phyloP scores from a whole-genome alignment of 305 asterid genomes.

The Solanum chacoense region DNA sequence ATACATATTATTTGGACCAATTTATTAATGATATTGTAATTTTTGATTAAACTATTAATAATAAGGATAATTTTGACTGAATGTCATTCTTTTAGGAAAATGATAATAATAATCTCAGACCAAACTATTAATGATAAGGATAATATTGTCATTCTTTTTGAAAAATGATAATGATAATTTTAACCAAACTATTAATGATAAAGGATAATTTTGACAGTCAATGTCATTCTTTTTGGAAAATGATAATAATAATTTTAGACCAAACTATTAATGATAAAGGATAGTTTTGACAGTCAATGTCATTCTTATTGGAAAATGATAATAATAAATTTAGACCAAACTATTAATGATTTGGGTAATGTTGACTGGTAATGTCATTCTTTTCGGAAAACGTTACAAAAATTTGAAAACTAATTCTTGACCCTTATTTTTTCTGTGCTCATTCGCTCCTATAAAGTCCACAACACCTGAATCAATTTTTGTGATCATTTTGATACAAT shows the following conservation, averaged over 20 bases:
- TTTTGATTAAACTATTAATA: too few species aligned
- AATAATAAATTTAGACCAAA: too few species aligned
- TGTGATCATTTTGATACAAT: not conserved
- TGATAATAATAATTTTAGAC: too few species aligned
- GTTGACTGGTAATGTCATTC: not conserved
- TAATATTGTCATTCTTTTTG: not conserved
- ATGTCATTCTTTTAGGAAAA: too few species aligned
- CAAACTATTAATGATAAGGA: not conserved
- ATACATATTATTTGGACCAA: not conserved
- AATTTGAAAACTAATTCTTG: not conserved
- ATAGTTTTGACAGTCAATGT: too few species aligned
- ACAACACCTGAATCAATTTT: not conserved
- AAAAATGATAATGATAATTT: too few species aligned
- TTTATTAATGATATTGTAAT: too few species aligned
- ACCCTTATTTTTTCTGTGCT: not conserved
- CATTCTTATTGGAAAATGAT: not conserved
- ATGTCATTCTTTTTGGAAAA: not conserved
- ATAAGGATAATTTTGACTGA: too few species aligned
- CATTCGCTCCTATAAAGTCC: not conserved
- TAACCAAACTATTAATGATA: too few species aligned
- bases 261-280: not conserved
- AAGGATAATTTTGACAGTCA: not conserved
- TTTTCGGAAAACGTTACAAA: not conserved
- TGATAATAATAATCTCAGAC: too few species aligned
- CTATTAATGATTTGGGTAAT: not conserved